These are phyloP conservation scores for Moesziomyces globuligerus DNA, from an alignment of 1,284 basidiomycete genomes.

Conservation along the genomic window DNA sequence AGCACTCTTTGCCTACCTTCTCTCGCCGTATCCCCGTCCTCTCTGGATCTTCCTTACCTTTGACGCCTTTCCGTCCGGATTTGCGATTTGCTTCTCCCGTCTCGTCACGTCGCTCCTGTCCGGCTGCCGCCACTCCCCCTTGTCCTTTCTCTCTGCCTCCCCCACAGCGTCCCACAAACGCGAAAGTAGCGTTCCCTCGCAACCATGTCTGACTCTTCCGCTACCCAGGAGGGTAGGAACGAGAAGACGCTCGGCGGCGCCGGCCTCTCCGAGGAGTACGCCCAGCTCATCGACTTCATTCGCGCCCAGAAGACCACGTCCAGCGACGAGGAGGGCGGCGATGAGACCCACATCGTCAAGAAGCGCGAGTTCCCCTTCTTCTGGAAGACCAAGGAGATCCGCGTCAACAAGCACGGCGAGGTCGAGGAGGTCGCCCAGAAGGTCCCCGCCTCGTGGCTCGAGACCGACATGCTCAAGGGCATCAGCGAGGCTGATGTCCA, in stretches of 20 bases:
- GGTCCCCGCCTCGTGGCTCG: slow-evolving; percentile 68
- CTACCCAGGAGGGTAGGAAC: slow-evolving; percentile 52
- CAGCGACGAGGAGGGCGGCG: slow-evolving; percentile 55
- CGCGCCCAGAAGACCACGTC: slow-evolving; percentile 54
- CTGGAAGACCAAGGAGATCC: slow-evolving; percentile 65
- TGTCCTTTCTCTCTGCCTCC: background rate
- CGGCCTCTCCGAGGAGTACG: slow-evolving; percentile 65
- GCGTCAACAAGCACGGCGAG: slow-evolving; percentile 67
- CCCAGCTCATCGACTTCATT: slow-evolving; percentile 63
- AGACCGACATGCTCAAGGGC: slow-evolving; percentile 71
- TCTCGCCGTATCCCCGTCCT: too few species aligned
- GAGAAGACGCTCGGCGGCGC: slow-evolving; percentile 38
- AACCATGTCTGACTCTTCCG: slow-evolving; percentile 52
- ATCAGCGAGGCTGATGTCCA: slow-evolving; percentile 69
- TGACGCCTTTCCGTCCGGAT: background rate
- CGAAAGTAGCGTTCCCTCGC: slow-evolving; percentile 1
- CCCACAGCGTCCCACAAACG: slow-evolving; percentile 6
- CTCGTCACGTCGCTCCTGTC: background rate
- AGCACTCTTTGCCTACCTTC: background rate
- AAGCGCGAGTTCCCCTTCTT: slow-evolving; percentile 61
- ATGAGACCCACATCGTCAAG: slow-evolving; percentile 60
- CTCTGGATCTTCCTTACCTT: background rate
- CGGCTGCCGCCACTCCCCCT: background rate
- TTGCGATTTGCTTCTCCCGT: background rate
- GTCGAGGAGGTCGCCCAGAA: slow-evolving; percentile 63